These are phyloP conservation scores for Coprinopsis strossmayeri DNA, from an alignment of 768 basidiomycete genomes.

Conservation along the genomic window DNA sequence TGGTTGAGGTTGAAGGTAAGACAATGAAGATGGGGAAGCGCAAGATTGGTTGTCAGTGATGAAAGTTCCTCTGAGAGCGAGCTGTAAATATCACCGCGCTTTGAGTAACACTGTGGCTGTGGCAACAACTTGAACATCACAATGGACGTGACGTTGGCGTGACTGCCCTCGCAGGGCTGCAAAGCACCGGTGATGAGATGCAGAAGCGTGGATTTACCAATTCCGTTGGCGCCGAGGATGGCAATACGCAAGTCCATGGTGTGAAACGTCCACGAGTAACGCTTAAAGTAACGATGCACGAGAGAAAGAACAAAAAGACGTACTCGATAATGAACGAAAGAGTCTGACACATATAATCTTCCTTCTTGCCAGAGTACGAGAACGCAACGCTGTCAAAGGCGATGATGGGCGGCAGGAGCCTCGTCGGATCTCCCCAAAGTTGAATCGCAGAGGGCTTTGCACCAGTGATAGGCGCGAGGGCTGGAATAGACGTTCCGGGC, in stretches of 20 bases:
- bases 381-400: constrained; percentile 95
- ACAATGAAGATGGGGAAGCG: too few relatives aligned
- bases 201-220: constrained; percentile 53
- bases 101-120: too few relatives aligned
- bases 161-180: constrained; percentile 78
- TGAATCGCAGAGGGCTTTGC: constrained; percentile 73
- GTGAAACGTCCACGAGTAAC: constrained; percentile 12
- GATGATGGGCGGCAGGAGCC: constrained; percentile 94
- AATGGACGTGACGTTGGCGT: too few relatives aligned
- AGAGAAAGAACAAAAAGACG: constrained; percentile 13
- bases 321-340: constrained; percentile 98
- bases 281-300: not conserved
- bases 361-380: constrained; percentile 85
- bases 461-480: too few relatives aligned
- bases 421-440: constrained; percentile 94
- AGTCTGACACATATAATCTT: constrained; percentile 82
- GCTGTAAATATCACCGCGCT: too few relatives aligned
- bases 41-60: too few relatives aligned
- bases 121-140: too few relatives aligned
- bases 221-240: constrained; percentile 92
- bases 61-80: too few relatives aligned
- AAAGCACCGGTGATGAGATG: constrained; percentile 80
- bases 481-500: too few relatives aligned
- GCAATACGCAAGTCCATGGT: constrained; percentile 93
- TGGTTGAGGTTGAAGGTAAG: too few relatives aligned